Conservation (phyloP, 306 rosid genomes). For the Trifolium subterraneum region DNA sequence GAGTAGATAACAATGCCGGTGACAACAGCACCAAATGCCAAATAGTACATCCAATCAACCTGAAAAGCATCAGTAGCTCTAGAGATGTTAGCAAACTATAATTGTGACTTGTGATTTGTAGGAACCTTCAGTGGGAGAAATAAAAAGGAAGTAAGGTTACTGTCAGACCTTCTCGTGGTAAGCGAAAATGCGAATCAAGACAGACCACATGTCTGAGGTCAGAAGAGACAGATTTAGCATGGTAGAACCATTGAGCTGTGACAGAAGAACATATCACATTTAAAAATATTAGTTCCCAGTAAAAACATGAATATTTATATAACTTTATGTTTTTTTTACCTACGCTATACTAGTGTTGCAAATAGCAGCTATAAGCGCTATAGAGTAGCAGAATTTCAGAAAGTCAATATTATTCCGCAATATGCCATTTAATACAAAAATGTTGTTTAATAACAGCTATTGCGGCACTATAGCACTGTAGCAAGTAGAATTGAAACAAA, state of each 20-base stretch:
- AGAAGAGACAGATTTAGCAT: conserved; percentile 94
- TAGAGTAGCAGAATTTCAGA: no score
- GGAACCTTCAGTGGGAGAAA: background rate
- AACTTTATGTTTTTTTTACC: background rate
- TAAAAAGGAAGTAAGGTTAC: background rate
- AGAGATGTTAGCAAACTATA: conserved; percentile 39
- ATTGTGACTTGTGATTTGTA: background rate
- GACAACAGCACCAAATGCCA: conserved; percentile 79
- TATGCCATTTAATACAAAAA: no score
- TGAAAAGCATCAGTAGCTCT: conserved; percentile 48
- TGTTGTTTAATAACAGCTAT: no score
- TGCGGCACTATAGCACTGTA: no score
- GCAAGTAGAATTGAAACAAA: no score
- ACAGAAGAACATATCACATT: conserved; percentile 36
- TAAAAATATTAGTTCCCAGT: background rate
- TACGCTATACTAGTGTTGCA: background rate
- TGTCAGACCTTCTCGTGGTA: conserved; percentile 79
- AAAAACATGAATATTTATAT: conserved; percentile 14
- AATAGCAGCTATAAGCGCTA: no score
- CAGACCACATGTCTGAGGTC: conserved; percentile 99
- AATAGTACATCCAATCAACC: conserved; percentile 98
- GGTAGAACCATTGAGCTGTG: conserved; percentile 83
- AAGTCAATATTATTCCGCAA: no score
- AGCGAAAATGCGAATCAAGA: conserved; percentile 85
- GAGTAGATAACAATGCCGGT: conserved; percentile 84